A percentile compares a stretch with the other conserved stretches of the same genome.
Conservation (phyloP, 2,329 filamentous ascomycete genomes). For the Biscogniauxia marginata region DNA sequence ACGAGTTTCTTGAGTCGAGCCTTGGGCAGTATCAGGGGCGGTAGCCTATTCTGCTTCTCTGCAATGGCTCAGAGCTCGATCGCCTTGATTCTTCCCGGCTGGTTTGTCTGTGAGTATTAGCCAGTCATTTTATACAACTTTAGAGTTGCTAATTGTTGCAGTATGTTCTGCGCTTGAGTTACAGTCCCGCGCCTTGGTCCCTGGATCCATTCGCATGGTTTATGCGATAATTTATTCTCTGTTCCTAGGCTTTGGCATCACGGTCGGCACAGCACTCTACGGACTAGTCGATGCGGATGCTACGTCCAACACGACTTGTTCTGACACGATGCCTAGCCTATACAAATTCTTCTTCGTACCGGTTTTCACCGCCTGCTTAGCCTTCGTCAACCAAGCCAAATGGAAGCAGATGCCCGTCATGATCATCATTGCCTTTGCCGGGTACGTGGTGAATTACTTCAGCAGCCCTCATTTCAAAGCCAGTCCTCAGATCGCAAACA, state of each 20-base stretch:
- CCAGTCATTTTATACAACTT: neutral
- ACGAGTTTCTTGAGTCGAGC: constrained; percentile 69
- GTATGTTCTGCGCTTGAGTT: constrained; percentile 55
- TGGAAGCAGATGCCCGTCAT: constrained; percentile 79
- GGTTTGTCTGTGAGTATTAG: constrained; percentile 39
- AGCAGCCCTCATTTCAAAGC: constrained; percentile 62
- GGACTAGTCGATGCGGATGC: constrained; percentile 43
- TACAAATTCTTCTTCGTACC: constrained; percentile 71
- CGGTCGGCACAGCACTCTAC: constrained; percentile 43
- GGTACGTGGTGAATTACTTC: constrained; percentile 77
- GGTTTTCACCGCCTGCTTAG: constrained; percentile 69
- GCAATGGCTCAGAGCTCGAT: constrained; percentile 72
- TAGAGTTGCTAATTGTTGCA: constrained; percentile 3
- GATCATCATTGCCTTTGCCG: constrained; percentile 69
- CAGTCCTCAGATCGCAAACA: constrained; percentile 74
- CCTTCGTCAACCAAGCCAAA: constrained; percentile 77
- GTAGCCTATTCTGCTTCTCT: constrained; percentile 67
- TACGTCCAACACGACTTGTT: constrained; percentile 34
- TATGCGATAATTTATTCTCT: constrained; percentile 74
- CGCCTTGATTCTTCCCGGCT: constrained; percentile 70
- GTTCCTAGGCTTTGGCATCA: constrained; percentile 71
- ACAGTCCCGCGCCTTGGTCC: constrained; percentile 66
- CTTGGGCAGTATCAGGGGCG: constrained; percentile 62
- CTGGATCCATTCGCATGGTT: constrained; percentile 71
- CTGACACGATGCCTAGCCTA: constrained; percentile 31